Percentiles rank a stretch among this genome's conserved stretches.
phyloP scores from a whole-genome alignment of 257 asterid species.

The Anisodus acutangulus region DNA sequence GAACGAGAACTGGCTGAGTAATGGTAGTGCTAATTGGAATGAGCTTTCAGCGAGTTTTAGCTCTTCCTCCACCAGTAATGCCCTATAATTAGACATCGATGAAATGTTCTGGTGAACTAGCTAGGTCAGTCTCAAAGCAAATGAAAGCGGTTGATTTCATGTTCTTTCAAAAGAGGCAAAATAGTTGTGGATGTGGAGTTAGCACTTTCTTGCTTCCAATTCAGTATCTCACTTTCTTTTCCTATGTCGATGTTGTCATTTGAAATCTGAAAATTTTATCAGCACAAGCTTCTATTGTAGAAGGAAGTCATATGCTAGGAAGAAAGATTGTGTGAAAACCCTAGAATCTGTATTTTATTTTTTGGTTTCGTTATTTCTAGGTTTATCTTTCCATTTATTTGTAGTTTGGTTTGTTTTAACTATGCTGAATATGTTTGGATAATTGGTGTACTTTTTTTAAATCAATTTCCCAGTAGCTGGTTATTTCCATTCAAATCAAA shows the following conservation, averaged over 20 bases:
- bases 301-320: not conserved
- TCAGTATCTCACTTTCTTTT: not conserved
- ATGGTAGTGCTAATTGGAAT: slow-evolving; percentile 50
- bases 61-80: slow-evolving; percentile 71
- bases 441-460: slow-evolving; percentile 29
- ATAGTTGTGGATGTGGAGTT: not conserved
- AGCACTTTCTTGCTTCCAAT: not conserved
- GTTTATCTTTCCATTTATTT: not conserved
- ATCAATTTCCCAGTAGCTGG: not conserved
- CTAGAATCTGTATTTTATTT: slow-evolving; percentile 52
- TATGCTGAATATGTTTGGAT: not conserved
- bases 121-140: too few relatives aligned
- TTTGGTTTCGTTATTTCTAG: not conserved
- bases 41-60: slow-evolving; percentile 69
- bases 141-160: too few relatives aligned
- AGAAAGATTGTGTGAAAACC: slow-evolving; percentile 46
- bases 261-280: not conserved
- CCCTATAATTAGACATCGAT: slow-evolving; percentile 37
- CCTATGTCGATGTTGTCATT: not conserved
- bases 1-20: slow-evolving; percentile 51
- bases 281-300: slow-evolving; percentile 1
- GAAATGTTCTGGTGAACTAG: too few relatives aligned
- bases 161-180: not conserved
- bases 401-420: slow-evolving; percentile 20
- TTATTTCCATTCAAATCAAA: too few relatives aligned